Base-by-base conservation (phyloP, 176 grass and related monocot genomes). In the Poa annua region DNA sequence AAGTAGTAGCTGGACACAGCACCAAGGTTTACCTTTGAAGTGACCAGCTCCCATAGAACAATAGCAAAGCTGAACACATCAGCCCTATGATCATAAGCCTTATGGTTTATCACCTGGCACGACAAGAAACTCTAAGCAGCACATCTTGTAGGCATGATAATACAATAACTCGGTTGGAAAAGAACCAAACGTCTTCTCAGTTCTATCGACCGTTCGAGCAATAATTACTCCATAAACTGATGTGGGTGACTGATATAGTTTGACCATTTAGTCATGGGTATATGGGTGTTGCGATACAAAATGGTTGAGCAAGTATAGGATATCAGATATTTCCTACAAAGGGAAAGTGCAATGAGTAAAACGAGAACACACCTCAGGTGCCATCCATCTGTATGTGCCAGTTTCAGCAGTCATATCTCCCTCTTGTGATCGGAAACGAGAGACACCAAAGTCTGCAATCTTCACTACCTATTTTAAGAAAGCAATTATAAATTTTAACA, bases 301-400 rank as follows among this genome's bases (percentile, higher is more conserved):
- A 76, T 47, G 22, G 25, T 64, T 21, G 0, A 82, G 12, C 11
- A 85, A 65, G 22, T 24, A 68, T 11, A 75, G 17, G 38, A 55
- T 54, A 87, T 64, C n/a, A 4, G 52, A 33, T 48, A 85, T 60
- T 68, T 74, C 51, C 9, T 17, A 44, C 42, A 25, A 51, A 79
- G 17, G 21, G 55, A 74, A 71, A 34, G 38, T 53, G 36, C 21
- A 84, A 56, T 45, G 25, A 74, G 45, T 19, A 57, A 76, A 59
- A 20, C 49, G 72, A 57, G 36, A 73, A 83, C 79, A 47, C 54
- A 98, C 96, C 96, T 98, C 96, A 89, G 96, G 96, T 20, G 93
- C 96, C 96, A 98, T 98, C 96, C 96, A 98, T 68, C 96, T 89
- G 66, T 98, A 98, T 24, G 96, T 98, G 60, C 96, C 96, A 75